A percentile compares a stretch with the other conserved stretches of the same genome.
phyloP scores from a whole-genome alignment of 2,329 filamentous ascomycete genomes.

The Raffaelea albimanens region DNA sequence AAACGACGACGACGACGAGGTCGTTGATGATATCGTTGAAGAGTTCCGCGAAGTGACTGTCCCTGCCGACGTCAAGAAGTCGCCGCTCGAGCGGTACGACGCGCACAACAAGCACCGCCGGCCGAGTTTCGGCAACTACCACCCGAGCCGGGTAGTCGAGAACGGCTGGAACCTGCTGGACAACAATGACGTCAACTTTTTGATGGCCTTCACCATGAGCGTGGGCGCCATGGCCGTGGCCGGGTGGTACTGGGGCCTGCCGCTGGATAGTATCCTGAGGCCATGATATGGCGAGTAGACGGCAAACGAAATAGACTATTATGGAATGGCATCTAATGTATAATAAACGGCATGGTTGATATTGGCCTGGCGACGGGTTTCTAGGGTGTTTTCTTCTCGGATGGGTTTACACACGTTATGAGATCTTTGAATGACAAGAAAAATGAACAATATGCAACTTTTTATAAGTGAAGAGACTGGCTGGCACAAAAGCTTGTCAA shows the following conservation, averaged over 20 bases:
- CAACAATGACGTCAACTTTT: conserved; percentile 91
- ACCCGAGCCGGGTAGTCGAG: conserved; percentile 55
- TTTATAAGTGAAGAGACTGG: too few relatives aligned
- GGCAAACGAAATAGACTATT: neutral
- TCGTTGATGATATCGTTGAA: conserved; percentile 12
- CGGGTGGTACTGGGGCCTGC: conserved; percentile 50
- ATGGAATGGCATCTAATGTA: neutral
- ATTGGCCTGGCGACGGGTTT: too few relatives aligned
- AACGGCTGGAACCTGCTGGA: conserved; percentile 68
- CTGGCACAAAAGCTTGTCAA: too few relatives aligned
- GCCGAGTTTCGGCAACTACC: conserved; percentile 43
- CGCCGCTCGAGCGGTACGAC: conserved; percentile 33
- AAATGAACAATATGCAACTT: too few relatives aligned
- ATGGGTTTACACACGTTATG: too few relatives aligned
- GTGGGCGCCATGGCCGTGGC: conserved; percentile 62
- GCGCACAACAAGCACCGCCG: conserved; percentile 38
- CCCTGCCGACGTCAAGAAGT: conserved; percentile 20
- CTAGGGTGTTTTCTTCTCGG: too few relatives aligned
- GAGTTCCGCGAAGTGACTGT: conserved; percentile 23
- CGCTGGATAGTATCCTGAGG: conserved; percentile 33
- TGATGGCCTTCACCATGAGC: conserved; percentile 82
- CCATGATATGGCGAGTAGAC: neutral
- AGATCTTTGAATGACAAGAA: too few relatives aligned
- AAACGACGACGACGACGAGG: conserved; percentile 14
- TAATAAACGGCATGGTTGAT: too few relatives aligned